phyloP scores from a whole-genome alignment of 495 filamentous ascomycete species.

The Aspergillus olivimuriae region DNA sequence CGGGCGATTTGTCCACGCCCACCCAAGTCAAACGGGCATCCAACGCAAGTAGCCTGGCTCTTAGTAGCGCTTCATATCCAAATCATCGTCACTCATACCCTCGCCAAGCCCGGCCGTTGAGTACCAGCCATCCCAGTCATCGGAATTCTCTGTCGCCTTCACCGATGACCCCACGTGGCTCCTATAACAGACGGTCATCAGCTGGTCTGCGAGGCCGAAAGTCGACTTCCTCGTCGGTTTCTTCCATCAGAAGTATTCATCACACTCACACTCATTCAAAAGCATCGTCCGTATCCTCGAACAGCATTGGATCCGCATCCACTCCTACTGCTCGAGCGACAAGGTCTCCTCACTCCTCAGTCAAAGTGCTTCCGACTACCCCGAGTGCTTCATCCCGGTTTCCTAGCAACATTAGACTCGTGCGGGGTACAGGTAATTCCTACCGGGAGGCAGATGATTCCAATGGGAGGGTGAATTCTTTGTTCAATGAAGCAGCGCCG shows the following conservation, averaged over 20 bases:
- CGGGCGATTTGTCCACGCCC: conserved; percentile 28
- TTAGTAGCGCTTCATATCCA: conserved; percentile 41
- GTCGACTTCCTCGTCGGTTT: conserved; percentile 93
- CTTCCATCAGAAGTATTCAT: conserved; percentile 86
- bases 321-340: conserved; percentile 59
- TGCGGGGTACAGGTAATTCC: conserved; percentile 48
- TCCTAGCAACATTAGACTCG: conserved; percentile 80
- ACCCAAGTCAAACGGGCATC: conserved; percentile 41
- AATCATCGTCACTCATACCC: conserved; percentile 42
- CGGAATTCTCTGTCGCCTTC: conserved; percentile 84
- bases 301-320: conserved; percentile 59
- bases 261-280: conserved; percentile 85
- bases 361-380: conserved; percentile 91
- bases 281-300: conserved; percentile 87
- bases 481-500: conserved; percentile 35
- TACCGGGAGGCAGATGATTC: conserved; percentile 23
- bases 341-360: conserved; percentile 77
- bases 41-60: conserved; percentile 39
- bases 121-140: conserved; percentile 50
- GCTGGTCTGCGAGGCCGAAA: conserved; percentile 82
- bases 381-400: conserved; percentile 68
- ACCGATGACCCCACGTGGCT: conserved; percentile 81
- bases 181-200: conserved; percentile 67
- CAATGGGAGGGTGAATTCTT: conserved; percentile 22
- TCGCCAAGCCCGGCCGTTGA: conserved; percentile 44